Evolutionary conservation across 75 land plant species (phyloP), one percentile per base, ranked within the genome.

Genomic region (Pseudotsuga menziesii): DNA sequence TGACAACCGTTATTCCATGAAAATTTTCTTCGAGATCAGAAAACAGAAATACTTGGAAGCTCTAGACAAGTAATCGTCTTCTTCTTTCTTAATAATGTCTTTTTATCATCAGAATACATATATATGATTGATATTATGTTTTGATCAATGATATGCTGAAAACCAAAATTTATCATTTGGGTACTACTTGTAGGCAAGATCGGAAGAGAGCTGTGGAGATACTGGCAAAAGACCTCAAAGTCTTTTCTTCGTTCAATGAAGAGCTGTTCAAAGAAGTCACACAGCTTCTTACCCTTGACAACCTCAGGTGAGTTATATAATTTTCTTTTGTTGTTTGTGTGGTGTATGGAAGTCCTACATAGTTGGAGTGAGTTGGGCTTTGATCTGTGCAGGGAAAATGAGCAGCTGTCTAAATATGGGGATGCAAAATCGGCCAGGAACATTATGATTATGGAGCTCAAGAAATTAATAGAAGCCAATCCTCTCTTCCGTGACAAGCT

Each of bases 11-110:
- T 94, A 93, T 59, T 94, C 98, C n/a, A 94, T 94, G 98, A 93
- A 94, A 85, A 94, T 94, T 19, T 94, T 93, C 80, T 94, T 94
- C 63, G 96, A 94, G 82, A 94, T 94, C 48, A 79, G 98, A 22
- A 94, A 94, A 81, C 98, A 94, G 83, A 94, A 94, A 80, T 94
- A 94, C 73, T 87, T 94, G 52, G 98, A 94, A 85, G 96, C 98
- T 5, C 80, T 94, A 72, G 98, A 93, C 83, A 93, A 89, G 98
- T 94, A 79, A 52, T 87, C n/a, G 4, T 16, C 19, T 19, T 4
- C 32, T 39, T 66, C 6, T 15, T 17, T 22, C n/a, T 61, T 61
- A 17, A n/a, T 7, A 16, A 29, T 29, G 32, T 29, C 8, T 11
- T 9, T 48, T 48, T 48, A 11, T 48, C 12, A 11, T 9, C 13